phyloP scores from a whole-genome alignment of 129 eudicot species.

The Saussurea involucrata region DNA sequence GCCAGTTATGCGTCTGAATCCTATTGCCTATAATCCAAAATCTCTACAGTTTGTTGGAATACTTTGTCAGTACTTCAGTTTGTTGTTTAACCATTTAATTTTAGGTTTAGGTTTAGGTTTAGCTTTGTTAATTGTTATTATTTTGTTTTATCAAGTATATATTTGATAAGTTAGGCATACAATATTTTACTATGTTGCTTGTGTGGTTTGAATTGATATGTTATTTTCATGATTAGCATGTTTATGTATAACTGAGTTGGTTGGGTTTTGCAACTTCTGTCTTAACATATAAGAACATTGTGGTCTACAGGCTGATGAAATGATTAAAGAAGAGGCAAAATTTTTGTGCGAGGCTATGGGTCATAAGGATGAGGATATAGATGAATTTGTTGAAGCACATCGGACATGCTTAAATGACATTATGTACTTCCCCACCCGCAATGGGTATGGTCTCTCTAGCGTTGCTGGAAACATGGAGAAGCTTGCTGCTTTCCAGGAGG shows the following conservation, averaged over 20 bases:
- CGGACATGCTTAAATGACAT: conserved; percentile 67
- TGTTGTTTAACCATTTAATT: too few relatives aligned
- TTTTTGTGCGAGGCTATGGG: conserved; percentile 78
- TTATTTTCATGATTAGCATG: not conserved
- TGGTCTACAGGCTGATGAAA: conserved; percentile 61
- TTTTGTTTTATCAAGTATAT: too few relatives aligned
- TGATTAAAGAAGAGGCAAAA: conserved; percentile 65
- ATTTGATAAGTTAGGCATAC: too few relatives aligned
- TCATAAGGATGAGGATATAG: conserved; percentile 69
- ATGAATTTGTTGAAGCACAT: conserved; percentile 88
- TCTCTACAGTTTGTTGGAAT: not conserved
- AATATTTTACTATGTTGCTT: not conserved
- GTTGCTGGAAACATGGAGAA: conserved; percentile 88
- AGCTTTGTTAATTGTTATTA: not conserved
- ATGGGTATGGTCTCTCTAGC: conserved; percentile 83
- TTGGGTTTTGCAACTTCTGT: not conserved
- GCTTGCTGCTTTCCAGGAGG: conserved; percentile 75
- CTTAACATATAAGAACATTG: not conserved
- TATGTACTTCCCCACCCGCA: conserved; percentile 84
- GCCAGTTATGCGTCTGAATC: not conserved
- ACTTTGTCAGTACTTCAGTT: too few relatives aligned
- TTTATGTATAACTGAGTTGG: not conserved
- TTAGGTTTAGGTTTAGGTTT: too few relatives aligned
- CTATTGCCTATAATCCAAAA: not conserved
- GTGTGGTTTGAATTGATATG: not conserved